phyloP scores from a whole-genome alignment of 805 yeast species.

The Lipomyces lipofer region DNA sequence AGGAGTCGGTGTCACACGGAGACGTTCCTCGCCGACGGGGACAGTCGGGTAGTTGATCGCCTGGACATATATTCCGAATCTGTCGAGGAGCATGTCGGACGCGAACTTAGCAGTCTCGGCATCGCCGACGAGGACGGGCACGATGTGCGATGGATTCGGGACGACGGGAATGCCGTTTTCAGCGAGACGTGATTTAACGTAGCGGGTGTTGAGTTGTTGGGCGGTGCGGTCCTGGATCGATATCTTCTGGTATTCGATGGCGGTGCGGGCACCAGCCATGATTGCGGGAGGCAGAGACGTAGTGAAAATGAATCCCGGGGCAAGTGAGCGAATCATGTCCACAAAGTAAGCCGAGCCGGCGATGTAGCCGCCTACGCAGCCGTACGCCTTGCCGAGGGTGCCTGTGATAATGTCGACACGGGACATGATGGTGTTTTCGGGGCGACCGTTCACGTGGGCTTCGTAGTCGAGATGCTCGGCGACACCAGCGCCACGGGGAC shows the following conservation, averaged over 20 bases:
- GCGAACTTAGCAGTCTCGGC: conserved; percentile 91
- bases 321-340: conserved; percentile 94
- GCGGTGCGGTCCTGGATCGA: conserved; percentile 74
- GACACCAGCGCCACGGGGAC: conserved; percentile 99
- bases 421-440: conserved; percentile 66
- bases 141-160: conserved; percentile 97
- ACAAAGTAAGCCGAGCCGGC: conserved; percentile 81
- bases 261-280: conserved; percentile 91
- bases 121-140: conserved; percentile 91
- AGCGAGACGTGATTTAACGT: conserved; percentile 72
- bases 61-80: conserved; percentile 89
- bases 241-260: conserved; percentile 79
- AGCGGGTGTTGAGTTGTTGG: conserved; percentile 83
- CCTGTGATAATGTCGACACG: conserved; percentile 96
- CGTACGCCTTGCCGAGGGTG: conserved; percentile 96
- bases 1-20: conserved; percentile 96
- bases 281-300: conserved; percentile 95
- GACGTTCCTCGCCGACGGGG: conserved; percentile 90
- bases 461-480: conserved; percentile 94
- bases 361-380: conserved; percentile 95
- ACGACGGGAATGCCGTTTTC: conserved; percentile 86
- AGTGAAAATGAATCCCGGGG: conserved; percentile 97
- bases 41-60: conserved; percentile 99
- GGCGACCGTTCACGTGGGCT: conserved; percentile 68
- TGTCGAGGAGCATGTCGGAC: conserved; percentile 80